These are phyloP conservation scores for Populus hybrid DNA, from an alignment of 441 rosid genomes.

Conservation along the genomic window DNA sequence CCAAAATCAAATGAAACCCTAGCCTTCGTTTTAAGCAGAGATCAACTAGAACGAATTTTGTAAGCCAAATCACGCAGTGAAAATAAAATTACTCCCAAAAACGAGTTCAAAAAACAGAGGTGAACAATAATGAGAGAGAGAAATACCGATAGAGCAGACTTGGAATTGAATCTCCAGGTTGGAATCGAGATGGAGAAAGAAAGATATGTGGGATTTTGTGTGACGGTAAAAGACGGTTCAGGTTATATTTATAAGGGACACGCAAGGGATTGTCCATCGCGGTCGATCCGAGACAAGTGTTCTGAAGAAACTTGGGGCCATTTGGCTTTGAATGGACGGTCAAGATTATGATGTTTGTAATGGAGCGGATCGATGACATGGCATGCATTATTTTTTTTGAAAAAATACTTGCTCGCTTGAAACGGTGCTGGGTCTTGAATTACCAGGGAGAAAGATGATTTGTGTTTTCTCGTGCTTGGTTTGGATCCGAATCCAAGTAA, in stretches of 20 bases:
- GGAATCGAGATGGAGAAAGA: neutral
- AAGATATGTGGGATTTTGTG: neutral
- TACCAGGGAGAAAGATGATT: neutral
- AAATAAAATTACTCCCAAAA: neutral
- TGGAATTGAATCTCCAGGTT: neutral
- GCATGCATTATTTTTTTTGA: neutral
- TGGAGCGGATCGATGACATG: conserved; percentile 1
- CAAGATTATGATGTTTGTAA: neutral
- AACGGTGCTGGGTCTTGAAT: neutral
- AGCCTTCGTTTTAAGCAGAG: neutral
- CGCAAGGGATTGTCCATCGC: neutral
- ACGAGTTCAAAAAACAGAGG: neutral
- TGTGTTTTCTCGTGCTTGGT: neutral
- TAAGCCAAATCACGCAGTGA: neutral
- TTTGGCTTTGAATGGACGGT: neutral
- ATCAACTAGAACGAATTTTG: neutral
- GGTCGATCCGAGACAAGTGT: conserved; percentile 6
- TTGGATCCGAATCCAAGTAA: neutral
- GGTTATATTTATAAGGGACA: neutral
- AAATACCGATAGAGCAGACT: neutral
- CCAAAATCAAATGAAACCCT: neutral
- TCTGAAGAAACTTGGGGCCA: neutral
- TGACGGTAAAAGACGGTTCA: fast-evolving
- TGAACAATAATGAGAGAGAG: neutral
- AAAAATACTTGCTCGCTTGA: neutral